Evolutionary conservation across 352 stramenopile genomes (phyloP).

Genomic region (Elongisporangium anandrum): DNA sequence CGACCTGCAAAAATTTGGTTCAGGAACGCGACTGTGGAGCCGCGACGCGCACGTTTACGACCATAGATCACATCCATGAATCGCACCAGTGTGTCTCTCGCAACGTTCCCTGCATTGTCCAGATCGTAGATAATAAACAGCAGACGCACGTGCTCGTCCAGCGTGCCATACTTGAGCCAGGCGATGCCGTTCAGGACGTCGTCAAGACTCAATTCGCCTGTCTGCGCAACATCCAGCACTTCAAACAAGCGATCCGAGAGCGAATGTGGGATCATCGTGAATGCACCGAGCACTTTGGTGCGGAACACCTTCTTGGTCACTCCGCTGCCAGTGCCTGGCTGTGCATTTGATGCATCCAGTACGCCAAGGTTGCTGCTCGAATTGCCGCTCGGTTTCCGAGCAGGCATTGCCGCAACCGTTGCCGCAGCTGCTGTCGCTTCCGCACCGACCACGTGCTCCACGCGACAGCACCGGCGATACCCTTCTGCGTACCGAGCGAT

Average conservation of each 20-base stretch:
- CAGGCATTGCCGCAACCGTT: not conserved
- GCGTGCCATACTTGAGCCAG: conserved; percentile 69
- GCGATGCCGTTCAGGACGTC: conserved; percentile 68
- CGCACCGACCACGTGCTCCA: conserved; percentile 16
- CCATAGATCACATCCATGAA: conserved; percentile 88
- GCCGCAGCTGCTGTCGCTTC: not conserved
- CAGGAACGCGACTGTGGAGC: conserved; percentile 47
- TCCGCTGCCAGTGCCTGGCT: conserved; percentile 8
- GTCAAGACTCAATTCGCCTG: conserved; percentile 54
- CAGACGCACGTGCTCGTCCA: conserved; percentile 69
- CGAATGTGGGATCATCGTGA: conserved; percentile 76
- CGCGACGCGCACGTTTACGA: conserved; percentile 32
- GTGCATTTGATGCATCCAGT: not conserved
- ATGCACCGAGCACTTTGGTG: conserved; percentile 71
- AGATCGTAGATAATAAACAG: conserved; percentile 86
- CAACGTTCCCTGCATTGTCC: conserved; percentile 52
- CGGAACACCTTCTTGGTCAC: conserved; percentile 77
- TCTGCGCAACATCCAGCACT: conserved; percentile 68
- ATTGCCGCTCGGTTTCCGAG: not conserved
- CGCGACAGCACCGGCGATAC: conserved; percentile 66
- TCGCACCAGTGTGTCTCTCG: conserved; percentile 61
- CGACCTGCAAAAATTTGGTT: conserved; percentile 49
- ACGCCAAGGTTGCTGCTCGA: conserved; percentile 2
- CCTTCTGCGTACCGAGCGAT: conserved; percentile 70
- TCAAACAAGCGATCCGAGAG: conserved; percentile 83